Conservation (phyloP, 2,329 filamentous ascomycete species). For the Colletotrichum navitas region DNA sequence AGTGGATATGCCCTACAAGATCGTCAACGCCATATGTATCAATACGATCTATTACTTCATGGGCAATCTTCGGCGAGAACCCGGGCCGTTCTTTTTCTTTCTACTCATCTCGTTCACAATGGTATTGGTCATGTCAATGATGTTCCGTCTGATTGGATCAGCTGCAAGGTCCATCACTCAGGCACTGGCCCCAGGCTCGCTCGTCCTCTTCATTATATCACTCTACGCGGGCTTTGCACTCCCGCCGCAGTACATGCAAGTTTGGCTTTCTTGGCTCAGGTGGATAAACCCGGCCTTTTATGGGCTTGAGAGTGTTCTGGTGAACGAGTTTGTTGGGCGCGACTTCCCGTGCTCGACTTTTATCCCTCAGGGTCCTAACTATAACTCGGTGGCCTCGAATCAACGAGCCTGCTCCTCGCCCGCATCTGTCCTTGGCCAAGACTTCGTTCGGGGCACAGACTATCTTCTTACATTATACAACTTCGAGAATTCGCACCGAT, state of each 20-base stretch:
- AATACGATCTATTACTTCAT: slow-evolving; percentile 59
- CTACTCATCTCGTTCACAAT: slow-evolving; percentile 70
- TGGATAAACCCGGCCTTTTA: slow-evolving; percentile 75
- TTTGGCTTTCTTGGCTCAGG: slow-evolving; percentile 66
- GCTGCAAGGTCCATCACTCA: slow-evolving; percentile 63
- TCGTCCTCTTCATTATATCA: slow-evolving; percentile 60
- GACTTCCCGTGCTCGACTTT: slow-evolving; percentile 60
- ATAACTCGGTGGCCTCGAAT: slow-evolving; percentile 44
- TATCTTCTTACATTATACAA: slow-evolving; percentile 62
- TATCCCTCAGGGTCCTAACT: slow-evolving; percentile 47
- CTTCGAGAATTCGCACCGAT: slow-evolving; percentile 63
- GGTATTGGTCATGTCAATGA: slow-evolving; percentile 74
- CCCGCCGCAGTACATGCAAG: slow-evolving; percentile 60
- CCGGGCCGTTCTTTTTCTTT: slow-evolving; percentile 75
- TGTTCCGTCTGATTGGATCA: slow-evolving; percentile 64
- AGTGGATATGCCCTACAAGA: slow-evolving; percentile 52
- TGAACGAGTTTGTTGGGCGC: slow-evolving; percentile 69
- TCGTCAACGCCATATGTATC: slow-evolving; percentile 50
- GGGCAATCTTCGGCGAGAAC: slow-evolving; percentile 58
- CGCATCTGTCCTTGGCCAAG: slow-evolving; percentile 60
- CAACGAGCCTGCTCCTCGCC: slow-evolving; percentile 61
- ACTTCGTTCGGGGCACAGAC: slow-evolving; percentile 59
- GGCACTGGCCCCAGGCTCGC: slow-evolving; percentile 64
- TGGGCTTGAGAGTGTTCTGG: slow-evolving; percentile 72
- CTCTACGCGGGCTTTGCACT: slow-evolving; percentile 64